phyloP scores from a whole-genome alignment of 1,139 yeast genomes.

The Geotrichum cucujoidarum region DNA sequence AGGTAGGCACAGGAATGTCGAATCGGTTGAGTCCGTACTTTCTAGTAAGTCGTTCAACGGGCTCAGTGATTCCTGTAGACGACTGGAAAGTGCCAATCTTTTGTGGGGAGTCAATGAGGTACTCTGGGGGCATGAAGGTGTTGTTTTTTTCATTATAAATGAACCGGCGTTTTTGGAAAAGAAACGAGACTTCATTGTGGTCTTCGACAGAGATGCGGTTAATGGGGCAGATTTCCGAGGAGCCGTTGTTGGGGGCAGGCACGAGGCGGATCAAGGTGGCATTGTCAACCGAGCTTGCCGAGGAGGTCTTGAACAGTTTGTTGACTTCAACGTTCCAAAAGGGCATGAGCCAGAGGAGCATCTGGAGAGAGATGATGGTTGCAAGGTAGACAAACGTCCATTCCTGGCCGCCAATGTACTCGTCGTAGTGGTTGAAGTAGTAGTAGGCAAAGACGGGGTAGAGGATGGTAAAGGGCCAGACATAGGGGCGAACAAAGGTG shows the following conservation, averaged over 20 bases:
- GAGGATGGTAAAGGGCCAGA: slow-evolving; percentile 74
- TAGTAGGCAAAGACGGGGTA: slow-evolving; percentile 72
- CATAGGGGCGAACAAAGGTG: slow-evolving; percentile 62
- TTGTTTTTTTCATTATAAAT: slow-evolving; percentile 53
- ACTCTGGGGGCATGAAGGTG: slow-evolving; percentile 76
- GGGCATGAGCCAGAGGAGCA: slow-evolving; percentile 84
- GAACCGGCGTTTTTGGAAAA: slow-evolving; percentile 90
- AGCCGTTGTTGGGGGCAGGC: slow-evolving; percentile 83
- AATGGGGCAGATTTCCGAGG: slow-evolving; percentile 71
- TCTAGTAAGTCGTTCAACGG: slow-evolving; percentile 51
- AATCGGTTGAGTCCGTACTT: slow-evolving; percentile 80
- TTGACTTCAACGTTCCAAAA: slow-evolving; percentile 82
- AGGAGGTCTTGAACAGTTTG: slow-evolving; percentile 62
- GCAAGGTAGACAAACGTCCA: slow-evolving; percentile 84
- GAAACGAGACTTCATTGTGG: slow-evolving; percentile 62
- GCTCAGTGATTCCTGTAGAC: slow-evolving; percentile 54
- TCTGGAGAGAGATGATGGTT: slow-evolving; percentile 64
- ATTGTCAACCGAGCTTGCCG: slow-evolving; percentile 44
- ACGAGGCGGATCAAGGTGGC: slow-evolving; percentile 71
- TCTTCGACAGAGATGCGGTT: slow-evolving; percentile 55
- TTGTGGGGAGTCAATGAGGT: slow-evolving; percentile 55
- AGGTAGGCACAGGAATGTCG: slow-evolving; percentile 93
- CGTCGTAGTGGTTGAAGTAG: slow-evolving; percentile 67
- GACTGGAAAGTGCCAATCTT: slow-evolving; percentile 55
- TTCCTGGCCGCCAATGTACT: slow-evolving; percentile 71